Percentiles rank a stretch among this genome's conserved stretches.
Conservation (phyloP, 2,329 filamentous ascomycete species). For the Chrysosphaeria jannelii region DNA sequence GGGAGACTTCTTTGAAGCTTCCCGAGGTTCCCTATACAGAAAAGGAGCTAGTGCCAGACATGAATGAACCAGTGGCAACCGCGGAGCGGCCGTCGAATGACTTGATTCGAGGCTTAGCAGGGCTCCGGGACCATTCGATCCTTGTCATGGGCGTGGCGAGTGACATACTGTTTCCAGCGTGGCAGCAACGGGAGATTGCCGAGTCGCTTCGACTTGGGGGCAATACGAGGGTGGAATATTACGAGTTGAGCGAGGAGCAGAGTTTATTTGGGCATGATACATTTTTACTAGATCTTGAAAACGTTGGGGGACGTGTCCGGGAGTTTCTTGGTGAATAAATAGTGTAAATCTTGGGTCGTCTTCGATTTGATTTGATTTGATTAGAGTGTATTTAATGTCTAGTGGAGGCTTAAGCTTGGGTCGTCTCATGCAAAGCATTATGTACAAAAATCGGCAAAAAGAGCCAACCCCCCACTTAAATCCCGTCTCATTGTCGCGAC, state of each 20-base stretch:
- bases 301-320: conserved; percentile 61
- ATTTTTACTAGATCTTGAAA: conserved; percentile 71
- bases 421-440: too few relatives aligned
- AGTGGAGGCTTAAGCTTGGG: too few relatives aligned
- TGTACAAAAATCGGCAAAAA: too few relatives aligned
- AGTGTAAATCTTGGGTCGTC: too few relatives aligned
- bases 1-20: conserved; percentile 56
- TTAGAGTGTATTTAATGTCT: too few relatives aligned
- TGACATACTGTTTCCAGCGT: conserved; percentile 88
- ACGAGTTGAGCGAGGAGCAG: conserved; percentile 79
- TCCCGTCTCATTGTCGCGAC: too few relatives aligned
- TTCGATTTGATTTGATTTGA: too few relatives aligned
- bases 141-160: conserved; percentile 84
- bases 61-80: conserved; percentile 1
- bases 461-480: too few relatives aligned
- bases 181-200: conserved; percentile 89
- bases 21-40: conserved; percentile 70
- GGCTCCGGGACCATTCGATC: conserved; percentile 46
- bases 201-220: conserved; percentile 49
- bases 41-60: conserved; percentile 20
- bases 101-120: conserved; percentile 41
- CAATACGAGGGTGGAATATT: conserved; percentile 55
- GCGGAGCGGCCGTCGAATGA: conserved; percentile 39
- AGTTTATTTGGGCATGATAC: conserved; percentile 93
- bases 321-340: conserved; percentile 41